phyloP scores from a whole-genome alignment of 768 basidiomycete genomes.

The Porpolomopsis calyptriformis region DNA sequence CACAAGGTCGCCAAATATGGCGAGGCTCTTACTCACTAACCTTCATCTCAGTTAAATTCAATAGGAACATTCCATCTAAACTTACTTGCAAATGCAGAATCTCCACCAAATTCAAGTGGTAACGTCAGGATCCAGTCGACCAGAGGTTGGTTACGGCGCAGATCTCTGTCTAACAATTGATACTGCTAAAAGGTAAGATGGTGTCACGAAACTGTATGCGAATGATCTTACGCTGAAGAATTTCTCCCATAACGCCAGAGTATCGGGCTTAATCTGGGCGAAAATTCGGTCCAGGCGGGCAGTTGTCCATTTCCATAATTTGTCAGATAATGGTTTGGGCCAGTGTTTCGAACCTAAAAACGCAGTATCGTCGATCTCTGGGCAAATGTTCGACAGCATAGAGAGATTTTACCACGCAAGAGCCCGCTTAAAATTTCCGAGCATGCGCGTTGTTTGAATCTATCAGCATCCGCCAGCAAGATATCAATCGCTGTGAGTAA shows the following conservation, averaged over 20 bases:
- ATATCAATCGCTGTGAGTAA: constrained; percentile 49
- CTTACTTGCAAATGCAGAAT: constrained; percentile 81
- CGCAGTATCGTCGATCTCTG: not conserved
- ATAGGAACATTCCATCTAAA: constrained; percentile 8
- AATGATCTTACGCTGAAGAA: constrained; percentile 41
- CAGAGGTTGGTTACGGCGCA: constrained; percentile 61
- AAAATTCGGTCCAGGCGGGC: constrained; percentile 53
- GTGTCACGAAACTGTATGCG: constrained; percentile 2
- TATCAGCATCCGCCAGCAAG: constrained; percentile 54
- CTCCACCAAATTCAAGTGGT: constrained; percentile 71
- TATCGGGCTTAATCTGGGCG: constrained; percentile 76
- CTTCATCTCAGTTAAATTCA: not conserved
- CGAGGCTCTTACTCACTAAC: constrained; percentile 67
- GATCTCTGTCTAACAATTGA: constrained; percentile 61
- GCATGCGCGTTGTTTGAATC: constrained; percentile 79
- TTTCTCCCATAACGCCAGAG: constrained; percentile 63
- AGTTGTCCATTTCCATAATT: constrained; percentile 66
- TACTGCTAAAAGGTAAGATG: constrained; percentile 22
- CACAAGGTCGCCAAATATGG: constrained; percentile 54
- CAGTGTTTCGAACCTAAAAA: constrained; percentile 74
- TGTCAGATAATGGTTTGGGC: constrained; percentile 40
- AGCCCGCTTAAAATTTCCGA: constrained; percentile 58
- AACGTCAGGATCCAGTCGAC: constrained; percentile 69
- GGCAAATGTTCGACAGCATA: not conserved
- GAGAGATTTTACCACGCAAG: constrained; percentile 45